Percentiles rank a stretch among this genome's conserved stretches.
phyloP scores from a whole-genome alignment of 1,284 basidiomycete species.

The Malassezia brasiliensis region DNA sequence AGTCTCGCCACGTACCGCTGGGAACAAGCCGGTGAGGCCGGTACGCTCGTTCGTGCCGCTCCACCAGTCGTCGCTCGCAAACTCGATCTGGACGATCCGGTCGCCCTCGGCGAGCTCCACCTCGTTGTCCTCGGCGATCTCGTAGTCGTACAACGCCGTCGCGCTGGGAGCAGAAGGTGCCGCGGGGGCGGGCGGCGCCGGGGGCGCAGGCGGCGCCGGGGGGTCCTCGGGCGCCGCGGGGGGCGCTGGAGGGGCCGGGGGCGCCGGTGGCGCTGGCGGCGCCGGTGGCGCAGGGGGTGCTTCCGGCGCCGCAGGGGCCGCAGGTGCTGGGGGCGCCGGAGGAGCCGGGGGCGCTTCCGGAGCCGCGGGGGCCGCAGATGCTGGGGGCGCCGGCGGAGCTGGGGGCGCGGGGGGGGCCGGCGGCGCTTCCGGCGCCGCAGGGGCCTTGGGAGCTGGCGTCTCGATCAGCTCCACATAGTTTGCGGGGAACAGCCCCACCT shows the following conservation, averaged over 20 bases:
- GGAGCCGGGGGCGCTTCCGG: constrained; percentile 12
- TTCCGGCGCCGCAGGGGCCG: constrained; percentile 20
- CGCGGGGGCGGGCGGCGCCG: constrained; percentile 10
- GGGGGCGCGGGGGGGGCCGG: constrained; percentile 14
- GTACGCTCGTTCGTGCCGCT: constrained; percentile 37
- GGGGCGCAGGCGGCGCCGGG: neutral
- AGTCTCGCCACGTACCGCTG: constrained; percentile 15
- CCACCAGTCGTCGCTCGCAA: constrained; percentile 48
- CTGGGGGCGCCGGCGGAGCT: neutral
- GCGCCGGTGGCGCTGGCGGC: constrained; percentile 3
- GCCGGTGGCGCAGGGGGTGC: neutral
- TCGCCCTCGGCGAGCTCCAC: constrained; percentile 42
- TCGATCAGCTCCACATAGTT: constrained; percentile 42
- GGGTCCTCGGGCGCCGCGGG: constrained; percentile 12
- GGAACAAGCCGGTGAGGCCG: constrained; percentile 54
- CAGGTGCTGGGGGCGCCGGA: constrained; percentile 9
- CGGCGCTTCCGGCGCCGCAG: constrained; percentile 4
- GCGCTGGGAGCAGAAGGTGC: constrained; percentile 20
- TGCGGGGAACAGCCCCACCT: constrained; percentile 42
- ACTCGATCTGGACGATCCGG: constrained; percentile 38
- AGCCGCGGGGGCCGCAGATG: constrained; percentile 9
- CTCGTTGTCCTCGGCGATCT: constrained; percentile 45
- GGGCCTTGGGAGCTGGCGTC: neutral
- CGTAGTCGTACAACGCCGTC: constrained; percentile 47
- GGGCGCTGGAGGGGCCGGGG: neutral